Base-by-base conservation (phyloP, 306 rosid genomes). In the Inga laurina region DNA sequence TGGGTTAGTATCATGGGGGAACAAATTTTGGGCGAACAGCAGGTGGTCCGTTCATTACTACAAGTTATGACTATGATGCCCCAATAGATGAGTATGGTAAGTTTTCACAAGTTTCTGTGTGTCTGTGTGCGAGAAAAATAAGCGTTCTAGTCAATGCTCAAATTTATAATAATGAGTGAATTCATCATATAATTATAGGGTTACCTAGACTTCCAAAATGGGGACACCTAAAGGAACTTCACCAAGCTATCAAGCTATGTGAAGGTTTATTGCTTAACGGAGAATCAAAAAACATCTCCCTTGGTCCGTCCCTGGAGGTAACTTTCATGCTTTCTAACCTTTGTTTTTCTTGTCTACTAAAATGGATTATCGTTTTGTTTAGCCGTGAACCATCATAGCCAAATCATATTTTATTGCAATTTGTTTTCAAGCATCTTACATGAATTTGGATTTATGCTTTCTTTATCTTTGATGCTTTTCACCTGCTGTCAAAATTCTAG, bases 1-100 rank as follows among this genome's bases (percentile, higher is more conserved):
- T 78, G 80, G 51, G 56, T 74, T 86, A 93, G 98, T 95, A 93
- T 90, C 98, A 95, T 65, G 98, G 98, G 19, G 98, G 98, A 85
- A 95, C 97, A 69, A 95, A 95, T 86, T 95, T 95, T 83, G 98
- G 98, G 72, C 97, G 98, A 46, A 93, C 98, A 71, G 89, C 98
- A 21, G 98, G 98, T 75, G 98, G 98, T 80, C 98, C 98, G 78
- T 95, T 95, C 86, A 92, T 95, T 68, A 95, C 98, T 48, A 95
- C 98, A 72, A 95, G 98, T 90, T 95, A 95, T 81, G 98, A 95
- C 88, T 95, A 95, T 51, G 95, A 95, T 84, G 98, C 98, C 51
- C 98, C 98, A 8, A 79, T 95, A 81, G 98, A 95, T 79, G 97
- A 95, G 92, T 95, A 93, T 84, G 97, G 98, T 95, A 82, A 88